Conservation (phyloP, 768 basidiomycete species). For the Rhizopogon vinicolor region DNA sequence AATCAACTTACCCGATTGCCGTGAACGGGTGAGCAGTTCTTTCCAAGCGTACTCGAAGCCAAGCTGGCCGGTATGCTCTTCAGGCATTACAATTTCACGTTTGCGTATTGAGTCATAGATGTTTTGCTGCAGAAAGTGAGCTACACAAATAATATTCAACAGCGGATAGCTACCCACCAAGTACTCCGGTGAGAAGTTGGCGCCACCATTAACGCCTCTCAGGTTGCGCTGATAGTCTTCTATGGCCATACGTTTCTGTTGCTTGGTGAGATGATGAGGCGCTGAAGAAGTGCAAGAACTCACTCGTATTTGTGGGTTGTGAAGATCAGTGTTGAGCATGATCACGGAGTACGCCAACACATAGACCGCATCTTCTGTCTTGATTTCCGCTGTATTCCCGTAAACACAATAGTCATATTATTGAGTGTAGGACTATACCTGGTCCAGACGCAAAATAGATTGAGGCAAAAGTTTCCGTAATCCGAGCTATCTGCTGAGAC, state of each 20-base stretch:
- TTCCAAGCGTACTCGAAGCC: conserved; percentile 99
- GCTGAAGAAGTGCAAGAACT: conserved; percentile 21
- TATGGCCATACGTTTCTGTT: conserved; percentile 91
- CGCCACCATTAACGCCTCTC: conserved; percentile 84
- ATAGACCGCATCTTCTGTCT: conserved; percentile 88
- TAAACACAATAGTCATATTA: background rate
- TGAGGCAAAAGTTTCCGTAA: conserved; percentile 93
- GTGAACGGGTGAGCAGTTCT: conserved; percentile 79
- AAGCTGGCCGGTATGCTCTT: conserved; percentile 93
- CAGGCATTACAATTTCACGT: conserved; percentile 94
- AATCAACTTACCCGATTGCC: conserved; percentile 60
- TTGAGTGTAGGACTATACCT: conserved; percentile 37
- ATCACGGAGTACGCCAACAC: conserved; percentile 94
- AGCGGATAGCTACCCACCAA: conserved; percentile 45
- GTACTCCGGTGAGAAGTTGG: conserved; percentile 82
- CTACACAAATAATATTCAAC: background rate
- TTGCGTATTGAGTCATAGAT: conserved; percentile 95
- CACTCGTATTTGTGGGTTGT: conserved; percentile 90
- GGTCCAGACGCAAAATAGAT: conserved; percentile 85
- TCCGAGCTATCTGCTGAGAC: conserved; percentile 86
- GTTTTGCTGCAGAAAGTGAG: conserved; percentile 50
- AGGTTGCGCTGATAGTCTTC: conserved; percentile 93
- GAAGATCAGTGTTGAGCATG: conserved; percentile 96
- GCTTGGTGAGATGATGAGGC: conserved; percentile 4
- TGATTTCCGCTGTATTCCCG: conserved; percentile 66